phyloP scores from a whole-genome alignment of 2,329 filamentous ascomycete species.

The Neofusicoccum parvum region DNA sequence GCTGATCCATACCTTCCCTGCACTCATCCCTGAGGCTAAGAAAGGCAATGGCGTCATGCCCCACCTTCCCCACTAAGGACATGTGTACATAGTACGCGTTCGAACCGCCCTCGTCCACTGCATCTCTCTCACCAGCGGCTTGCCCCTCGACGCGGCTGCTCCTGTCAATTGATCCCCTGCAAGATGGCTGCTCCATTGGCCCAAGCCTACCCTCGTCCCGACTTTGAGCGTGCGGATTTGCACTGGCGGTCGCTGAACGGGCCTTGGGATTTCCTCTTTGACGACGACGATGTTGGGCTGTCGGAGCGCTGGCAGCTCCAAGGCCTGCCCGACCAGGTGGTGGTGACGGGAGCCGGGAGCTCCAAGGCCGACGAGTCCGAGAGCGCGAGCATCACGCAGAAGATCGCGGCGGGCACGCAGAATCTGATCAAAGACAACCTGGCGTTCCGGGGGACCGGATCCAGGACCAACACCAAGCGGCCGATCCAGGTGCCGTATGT shows the following conservation, averaged over 20 bases:
- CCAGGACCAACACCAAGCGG: constrained; percentile 47
- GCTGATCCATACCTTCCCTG: background rate
- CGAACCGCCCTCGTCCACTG: background rate
- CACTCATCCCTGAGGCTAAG: background rate
- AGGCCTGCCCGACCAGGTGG: constrained; percentile 51
- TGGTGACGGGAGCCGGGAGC: constrained; percentile 25
- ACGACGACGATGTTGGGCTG: constrained; percentile 64
- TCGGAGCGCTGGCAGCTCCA: constrained; percentile 55
- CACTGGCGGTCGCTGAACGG: constrained; percentile 65
- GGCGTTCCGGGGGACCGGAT: constrained; percentile 32
- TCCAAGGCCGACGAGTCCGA: constrained; percentile 27
- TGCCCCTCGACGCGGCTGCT: too few relatives aligned
- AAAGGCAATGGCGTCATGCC: background rate
- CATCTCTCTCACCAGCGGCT: too few relatives aligned
- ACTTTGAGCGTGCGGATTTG: constrained; percentile 60
- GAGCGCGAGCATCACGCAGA: constrained; percentile 46
- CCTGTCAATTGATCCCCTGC: too few relatives aligned
- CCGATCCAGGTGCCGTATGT: constrained; percentile 66
- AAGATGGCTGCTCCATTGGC: too few relatives aligned
- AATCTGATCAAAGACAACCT: constrained; percentile 51
- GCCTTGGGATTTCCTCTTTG: constrained; percentile 65
- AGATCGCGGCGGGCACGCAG: constrained; percentile 54
- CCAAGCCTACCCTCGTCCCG: constrained; percentile 61
- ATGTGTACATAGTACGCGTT: constrained; percentile 1
- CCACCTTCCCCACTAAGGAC: constrained; percentile 6